Base-by-base conservation (phyloP, 2,329 filamentous ascomycete genomes). In the Waltergamsia citrina region DNA sequence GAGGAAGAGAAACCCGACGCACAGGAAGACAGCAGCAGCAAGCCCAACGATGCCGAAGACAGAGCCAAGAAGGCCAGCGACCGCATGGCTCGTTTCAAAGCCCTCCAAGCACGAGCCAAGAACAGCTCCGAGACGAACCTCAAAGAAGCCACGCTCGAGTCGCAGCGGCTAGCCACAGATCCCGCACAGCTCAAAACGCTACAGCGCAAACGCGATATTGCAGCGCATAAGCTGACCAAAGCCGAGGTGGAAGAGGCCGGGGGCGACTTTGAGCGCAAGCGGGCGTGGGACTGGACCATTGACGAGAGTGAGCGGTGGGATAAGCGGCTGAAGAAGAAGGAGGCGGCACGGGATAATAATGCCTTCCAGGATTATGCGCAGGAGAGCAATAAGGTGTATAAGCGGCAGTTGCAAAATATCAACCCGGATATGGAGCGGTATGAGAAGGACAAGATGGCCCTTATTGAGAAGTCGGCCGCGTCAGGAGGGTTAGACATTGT, bases 221-320 rank as follows among this genome's bases (percentile, higher is more conserved):
- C 92, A 15, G 79, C 82, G 6, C 86, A 95, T 56, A 98, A 96
- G 52, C 75, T 98, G 0, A 71, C 95, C 28, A 94, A 94, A 64
- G 85, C 87, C 4, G 87, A 95, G 49, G 80, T 87, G 2, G 85
- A 88, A 55, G 85, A 85, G 14, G 67, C 71, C 0, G 87, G 87
- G 22, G 86, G 85, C 36, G 92, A 96, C 57, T 98, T 96, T 52
- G 92, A 98, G 68, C 84, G 92, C 45, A 95, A 96, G 62, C 80
- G 92, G 26, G 92, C 92, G 2, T 98, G 92, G 92, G 92, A 96
- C 63, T 98, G 92, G 85, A 98, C 92, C 1, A 67, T 90, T 6
- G 92, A 98, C 43, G 92, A 98, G 62, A 84, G 78, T 46, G 92
- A 95, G 62, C 77, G 74, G 45, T 98, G 92, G 92, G 92, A 98